These are phyloP conservation scores for Lithocarpus polystachyus DNA, from an alignment of 306 rosid genomes.

Conservation along the genomic window DNA sequence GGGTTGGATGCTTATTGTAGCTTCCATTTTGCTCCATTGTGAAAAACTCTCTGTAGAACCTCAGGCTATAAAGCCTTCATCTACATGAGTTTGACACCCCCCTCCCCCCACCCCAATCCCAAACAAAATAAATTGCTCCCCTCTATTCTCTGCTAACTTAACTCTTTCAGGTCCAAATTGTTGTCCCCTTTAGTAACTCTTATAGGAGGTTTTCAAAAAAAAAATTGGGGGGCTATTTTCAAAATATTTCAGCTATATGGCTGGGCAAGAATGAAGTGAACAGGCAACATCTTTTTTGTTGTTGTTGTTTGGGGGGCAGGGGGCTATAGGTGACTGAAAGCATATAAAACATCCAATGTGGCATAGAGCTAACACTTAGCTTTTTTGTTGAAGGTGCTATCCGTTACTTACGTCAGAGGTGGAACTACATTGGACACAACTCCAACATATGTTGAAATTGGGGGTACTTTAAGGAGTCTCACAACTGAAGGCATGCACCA, in stretches of 20 bases:
- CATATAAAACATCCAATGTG: background rate
- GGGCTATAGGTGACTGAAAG: background rate
- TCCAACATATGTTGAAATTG: constrained; percentile 55
- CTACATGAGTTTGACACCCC: background rate
- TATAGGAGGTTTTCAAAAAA: background rate
- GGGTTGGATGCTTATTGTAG: background rate
- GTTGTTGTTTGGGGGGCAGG: too few relatives aligned
- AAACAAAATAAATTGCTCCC: background rate
- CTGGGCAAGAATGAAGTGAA: background rate
- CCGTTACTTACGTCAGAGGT: constrained; percentile 56
- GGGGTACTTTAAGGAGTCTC: constrained; percentile 68
- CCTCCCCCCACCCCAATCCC: background rate
- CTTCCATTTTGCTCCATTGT: background rate
- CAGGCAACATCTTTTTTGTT: too few relatives aligned
- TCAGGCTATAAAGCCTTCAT: background rate
- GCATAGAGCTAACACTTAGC: constrained; percentile 1
- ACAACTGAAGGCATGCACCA: constrained; percentile 58
- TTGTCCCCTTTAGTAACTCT: background rate
- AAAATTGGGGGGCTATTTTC: background rate
- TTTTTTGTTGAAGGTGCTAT: constrained; percentile 47
- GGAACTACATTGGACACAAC: constrained; percentile 50
- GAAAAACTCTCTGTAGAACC: background rate
- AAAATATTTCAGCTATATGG: constrained; percentile 13
- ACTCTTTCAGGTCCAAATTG: too few relatives aligned
- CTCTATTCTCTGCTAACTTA: background rate